Evolutionary conservation across 495 filamentous ascomycete genomes (phyloP).

Genomic region (Penicillium robsamsonii): DNA sequence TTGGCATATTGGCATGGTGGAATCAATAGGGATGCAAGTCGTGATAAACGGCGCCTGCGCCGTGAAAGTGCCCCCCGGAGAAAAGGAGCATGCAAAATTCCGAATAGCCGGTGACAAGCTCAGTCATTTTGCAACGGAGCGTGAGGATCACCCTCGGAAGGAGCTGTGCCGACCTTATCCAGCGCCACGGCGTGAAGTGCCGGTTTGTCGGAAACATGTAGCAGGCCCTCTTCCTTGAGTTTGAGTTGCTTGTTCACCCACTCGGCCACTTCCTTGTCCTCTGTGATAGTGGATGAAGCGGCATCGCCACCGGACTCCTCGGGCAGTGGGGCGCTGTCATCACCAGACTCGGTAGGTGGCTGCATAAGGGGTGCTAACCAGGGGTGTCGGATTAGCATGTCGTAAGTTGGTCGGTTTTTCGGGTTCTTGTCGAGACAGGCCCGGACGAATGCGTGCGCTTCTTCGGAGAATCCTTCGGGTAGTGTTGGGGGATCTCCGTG

Average conservation of each 20-base stretch:
- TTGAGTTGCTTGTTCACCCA: constrained; percentile 80
- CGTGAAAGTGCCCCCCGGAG: constrained; percentile 8
- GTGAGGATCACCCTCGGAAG: constrained; percentile 31
- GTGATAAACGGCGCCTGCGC: constrained; percentile 23
- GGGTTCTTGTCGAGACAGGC: constrained; percentile 92
- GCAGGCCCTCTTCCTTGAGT: constrained; percentile 53
- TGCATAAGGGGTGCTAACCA: constrained; percentile 82
- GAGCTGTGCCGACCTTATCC: constrained; percentile 52
- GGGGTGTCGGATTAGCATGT: constrained; percentile 80
- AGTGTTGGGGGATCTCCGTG: constrained; percentile 90
- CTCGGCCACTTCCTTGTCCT: constrained; percentile 74
- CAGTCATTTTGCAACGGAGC: constrained; percentile 14
- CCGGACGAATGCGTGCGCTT: constrained; percentile 81
- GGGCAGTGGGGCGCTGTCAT: constrained; percentile 55
- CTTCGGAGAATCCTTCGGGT: constrained; percentile 74
- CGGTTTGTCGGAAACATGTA: constrained; percentile 53
- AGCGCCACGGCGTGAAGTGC: constrained; percentile 78
- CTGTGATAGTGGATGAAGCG: constrained; percentile 43
- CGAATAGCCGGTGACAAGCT: constrained; percentile 1
- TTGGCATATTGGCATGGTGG: neutral
- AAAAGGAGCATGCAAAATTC: constrained; percentile 6
- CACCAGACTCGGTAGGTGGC: constrained; percentile 77
- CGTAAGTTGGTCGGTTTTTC: constrained; percentile 83
- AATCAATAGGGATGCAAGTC: constrained; percentile 9
- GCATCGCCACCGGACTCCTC: constrained; percentile 42